These are phyloP conservation scores for Elsinoe perseae DNA, from an alignment of 2,329 filamentous ascomycete species.

Conservation along the genomic window DNA sequence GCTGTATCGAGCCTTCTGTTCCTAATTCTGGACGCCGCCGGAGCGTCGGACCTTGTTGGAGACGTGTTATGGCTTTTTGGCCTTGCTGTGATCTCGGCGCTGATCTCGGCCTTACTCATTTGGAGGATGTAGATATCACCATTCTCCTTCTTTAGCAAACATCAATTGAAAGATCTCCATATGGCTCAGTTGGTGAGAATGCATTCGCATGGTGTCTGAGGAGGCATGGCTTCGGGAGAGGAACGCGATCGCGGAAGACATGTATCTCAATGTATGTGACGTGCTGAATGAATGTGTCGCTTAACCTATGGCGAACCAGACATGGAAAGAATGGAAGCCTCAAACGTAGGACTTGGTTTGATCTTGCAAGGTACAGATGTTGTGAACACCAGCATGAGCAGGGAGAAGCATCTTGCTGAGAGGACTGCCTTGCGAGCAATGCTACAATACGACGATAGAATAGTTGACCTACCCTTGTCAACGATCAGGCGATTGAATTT, in stretches of 20 bases:
- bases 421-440: constrained; percentile 30
- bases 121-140: not conserved
- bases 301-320: constrained; percentile 20
- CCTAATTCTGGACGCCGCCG: not conserved
- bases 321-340: constrained; percentile 18
- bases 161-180: not conserved
- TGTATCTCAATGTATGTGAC: not conserved
- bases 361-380: constrained; percentile 20
- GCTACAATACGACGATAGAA: too few species aligned
- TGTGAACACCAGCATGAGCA: constrained; percentile 20
- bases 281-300: constrained; percentile 14
- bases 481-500: too few species aligned
- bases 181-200: too few species aligned
- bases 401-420: constrained; percentile 23
- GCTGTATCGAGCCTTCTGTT: not conserved
- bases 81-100: not conserved
- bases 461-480: too few species aligned
- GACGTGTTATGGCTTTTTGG: not conserved
- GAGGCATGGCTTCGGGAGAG: too few species aligned
- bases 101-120: not conserved
- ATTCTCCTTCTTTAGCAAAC: not conserved
- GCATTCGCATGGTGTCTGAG: too few species aligned
- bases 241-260: not conserved
- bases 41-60: not conserved
- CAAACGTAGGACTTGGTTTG: constrained; percentile 20